A percentile compares a stretch with the other conserved stretches of the same genome.
phyloP scores from a whole-genome alignment of 176 grass and related monocot species.

The Aegilops umbellulata region DNA sequence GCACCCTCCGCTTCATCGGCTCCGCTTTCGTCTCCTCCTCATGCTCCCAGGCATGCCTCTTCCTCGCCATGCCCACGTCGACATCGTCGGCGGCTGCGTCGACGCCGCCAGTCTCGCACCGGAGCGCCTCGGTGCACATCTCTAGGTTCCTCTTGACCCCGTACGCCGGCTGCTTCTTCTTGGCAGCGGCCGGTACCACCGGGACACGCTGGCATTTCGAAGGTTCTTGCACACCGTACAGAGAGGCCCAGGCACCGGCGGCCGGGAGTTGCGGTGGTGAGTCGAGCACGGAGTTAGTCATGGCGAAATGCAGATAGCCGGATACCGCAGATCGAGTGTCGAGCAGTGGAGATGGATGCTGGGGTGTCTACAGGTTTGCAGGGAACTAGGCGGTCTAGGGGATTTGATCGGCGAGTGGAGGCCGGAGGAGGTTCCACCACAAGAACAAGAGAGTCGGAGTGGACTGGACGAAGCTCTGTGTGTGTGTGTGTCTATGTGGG shows the following conservation, averaged over 20 bases:
- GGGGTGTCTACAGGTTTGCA: conserved; percentile 22
- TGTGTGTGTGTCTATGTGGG: not conserved
- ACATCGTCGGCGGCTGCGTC: conserved; percentile 31
- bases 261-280: conserved; percentile 18
- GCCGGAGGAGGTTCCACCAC: conserved; percentile 18
- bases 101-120: conserved; percentile 70
- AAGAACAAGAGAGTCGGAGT: not conserved
- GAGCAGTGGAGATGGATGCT: not conserved
- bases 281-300: conserved; percentile 29
- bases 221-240: conserved; percentile 10
- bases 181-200: not conserved
- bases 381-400: not conserved
- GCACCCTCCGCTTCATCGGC: not conserved
- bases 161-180: conserved; percentile 38
- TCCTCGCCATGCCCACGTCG: not conserved
- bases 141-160: conserved; percentile 47
- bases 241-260: conserved; percentile 7
- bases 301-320: conserved; percentile 14
- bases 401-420: not conserved
- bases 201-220: not conserved
- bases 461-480: not conserved
- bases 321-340: not conserved
- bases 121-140: conserved; percentile 74
- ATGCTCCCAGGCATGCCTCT: conserved; percentile 7
- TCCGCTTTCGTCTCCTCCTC: not conserved